A percentile compares a stretch with the other conserved stretches of the same genome.
These are phyloP conservation scores for Erigeron philadelphicus DNA, from an alignment of 140 eudicot genomes.

Conservation along the genomic window DNA sequence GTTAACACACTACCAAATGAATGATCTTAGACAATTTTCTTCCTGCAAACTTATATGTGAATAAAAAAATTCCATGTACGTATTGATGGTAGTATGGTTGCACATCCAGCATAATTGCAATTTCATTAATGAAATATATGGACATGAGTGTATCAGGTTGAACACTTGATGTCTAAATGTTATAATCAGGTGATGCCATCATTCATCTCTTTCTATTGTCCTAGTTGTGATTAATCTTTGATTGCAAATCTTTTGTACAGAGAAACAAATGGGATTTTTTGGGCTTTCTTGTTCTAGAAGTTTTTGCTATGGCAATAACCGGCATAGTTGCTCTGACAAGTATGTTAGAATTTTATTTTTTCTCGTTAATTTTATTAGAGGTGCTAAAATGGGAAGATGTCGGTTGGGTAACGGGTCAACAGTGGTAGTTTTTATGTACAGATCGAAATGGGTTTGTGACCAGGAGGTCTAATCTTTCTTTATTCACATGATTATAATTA, in stretches of 20 bases:
- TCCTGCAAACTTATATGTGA: background rate
- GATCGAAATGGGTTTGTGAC: too few relatives aligned
- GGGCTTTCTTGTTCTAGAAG: slow-evolving; percentile 78
- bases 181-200: background rate
- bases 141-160: background rate
- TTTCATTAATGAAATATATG: background rate
- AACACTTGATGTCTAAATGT: slow-evolving; percentile 1
- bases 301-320: slow-evolving; percentile 72
- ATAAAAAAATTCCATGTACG: background rate
- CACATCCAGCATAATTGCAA: background rate
- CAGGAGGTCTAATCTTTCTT: too few relatives aligned
- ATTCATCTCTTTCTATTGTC: background rate
- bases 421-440: too few relatives aligned
- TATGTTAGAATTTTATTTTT: slow-evolving; percentile 5
- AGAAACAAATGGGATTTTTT: slow-evolving; percentile 92
- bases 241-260: slow-evolving; percentile 42
- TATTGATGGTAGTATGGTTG: background rate
- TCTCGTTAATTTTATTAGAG: too few relatives aligned
- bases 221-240: slow-evolving; percentile 18
- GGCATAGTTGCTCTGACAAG: slow-evolving; percentile 78
- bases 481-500: too few relatives aligned
- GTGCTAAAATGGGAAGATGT: too few relatives aligned
- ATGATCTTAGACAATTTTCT: background rate
- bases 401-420: too few relatives aligned
- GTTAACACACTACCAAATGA: background rate